Evolutionary conservation across 441 rosid species (phyloP), one percentile per base, ranked within the genome.

Genomic region (Aquilaria agallochum): DNA sequence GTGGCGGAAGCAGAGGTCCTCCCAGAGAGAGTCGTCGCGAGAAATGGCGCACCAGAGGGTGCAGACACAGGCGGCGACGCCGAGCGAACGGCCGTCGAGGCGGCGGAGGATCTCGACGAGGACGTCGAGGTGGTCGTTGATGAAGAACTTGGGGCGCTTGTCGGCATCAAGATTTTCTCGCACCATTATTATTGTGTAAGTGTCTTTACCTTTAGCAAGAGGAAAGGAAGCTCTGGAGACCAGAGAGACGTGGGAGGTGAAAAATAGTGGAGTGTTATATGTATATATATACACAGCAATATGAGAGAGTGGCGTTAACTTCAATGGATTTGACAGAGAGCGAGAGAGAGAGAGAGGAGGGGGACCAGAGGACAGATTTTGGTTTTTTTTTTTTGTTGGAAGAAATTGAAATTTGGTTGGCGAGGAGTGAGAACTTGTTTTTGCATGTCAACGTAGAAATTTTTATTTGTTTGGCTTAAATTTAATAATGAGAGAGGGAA

Each of bases 1-100:
- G 72, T 86, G 93, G 67, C 87, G 82, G 78, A 92, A 83, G 78
- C 98, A 92, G 65, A 90, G 88, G 74, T 85, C 76, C 71, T 92
- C 98, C 98, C 98, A 92, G 52, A 86, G 74, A 10, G 92, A 78
- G 72, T 92, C 96, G 68, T 75, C 75, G 36, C 88, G 79, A 66
- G 87, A 72, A 32, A 86, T 76, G 61, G 83, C 67, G 68, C 80
- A 80, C 98, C 98, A 92, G 57, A 88, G 92, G n/a, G 90, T 87
- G 73, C 98, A 92, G 58, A 90, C 98, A 72, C 94, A 80, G 59
- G 98, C 88, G 13, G 97, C 94, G 53, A 82, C 73, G 55, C 90
- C 70, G 10, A 92, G 89, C 2, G 98, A 88, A 14, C 83, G 86
- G 9, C 92, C 96, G 80, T 92, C 98, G 56, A 92, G 87, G 5